phyloP scores from a whole-genome alignment of 1,139 yeast genomes.

The Hyphopichia fennica region DNA sequence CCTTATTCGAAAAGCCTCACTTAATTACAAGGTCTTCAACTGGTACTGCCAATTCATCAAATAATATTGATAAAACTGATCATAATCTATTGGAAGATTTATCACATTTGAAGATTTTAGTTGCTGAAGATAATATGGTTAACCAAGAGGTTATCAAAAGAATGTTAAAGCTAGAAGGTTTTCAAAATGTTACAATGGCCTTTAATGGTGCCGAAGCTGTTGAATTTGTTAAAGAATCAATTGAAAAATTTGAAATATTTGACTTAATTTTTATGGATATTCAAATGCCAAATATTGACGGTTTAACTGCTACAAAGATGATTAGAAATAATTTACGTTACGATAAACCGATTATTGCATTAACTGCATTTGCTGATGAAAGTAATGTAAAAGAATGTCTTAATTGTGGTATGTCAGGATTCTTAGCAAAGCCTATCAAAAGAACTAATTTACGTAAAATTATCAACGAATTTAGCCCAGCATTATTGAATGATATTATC shows the following conservation, averaged over 20 bases:
- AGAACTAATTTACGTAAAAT: slow-evolving; percentile 62
- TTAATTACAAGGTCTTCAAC: slow-evolving; percentile 52
- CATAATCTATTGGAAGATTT: slow-evolving; percentile 28
- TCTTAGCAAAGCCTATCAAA: slow-evolving; percentile 83
- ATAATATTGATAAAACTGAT: slow-evolving; percentile 16
- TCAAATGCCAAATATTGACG: slow-evolving; percentile 94
- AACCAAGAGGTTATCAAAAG: slow-evolving; percentile 89
- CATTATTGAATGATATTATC: slow-evolving; percentile 23
- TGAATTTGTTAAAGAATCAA: slow-evolving; percentile 54
- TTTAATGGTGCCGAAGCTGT: slow-evolving; percentile 91
- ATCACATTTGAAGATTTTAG: slow-evolving; percentile 56
- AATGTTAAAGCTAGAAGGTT: slow-evolving; percentile 81
- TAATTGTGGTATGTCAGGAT: slow-evolving; percentile 84
- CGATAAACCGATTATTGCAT: slow-evolving; percentile 79
- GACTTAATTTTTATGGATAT: slow-evolving; percentile 93
- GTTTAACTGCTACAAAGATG: slow-evolving; percentile 74
- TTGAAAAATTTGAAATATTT: slow-evolving; percentile 41
- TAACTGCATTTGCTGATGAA: slow-evolving; percentile 93
- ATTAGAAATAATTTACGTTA: slow-evolving; percentile 68
- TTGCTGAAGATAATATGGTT: slow-evolving; percentile 93
- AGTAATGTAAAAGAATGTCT: slow-evolving; percentile 77
- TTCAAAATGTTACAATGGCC: slow-evolving; percentile 69
- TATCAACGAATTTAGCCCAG: slow-evolving; percentile 45
- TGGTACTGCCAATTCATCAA: slow-evolving; percentile 53
- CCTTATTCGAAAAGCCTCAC: slow-evolving; percentile 43